phyloP scores from a whole-genome alignment of 2,329 filamentous ascomycete species.

The Trichoderma asperellum region DNA sequence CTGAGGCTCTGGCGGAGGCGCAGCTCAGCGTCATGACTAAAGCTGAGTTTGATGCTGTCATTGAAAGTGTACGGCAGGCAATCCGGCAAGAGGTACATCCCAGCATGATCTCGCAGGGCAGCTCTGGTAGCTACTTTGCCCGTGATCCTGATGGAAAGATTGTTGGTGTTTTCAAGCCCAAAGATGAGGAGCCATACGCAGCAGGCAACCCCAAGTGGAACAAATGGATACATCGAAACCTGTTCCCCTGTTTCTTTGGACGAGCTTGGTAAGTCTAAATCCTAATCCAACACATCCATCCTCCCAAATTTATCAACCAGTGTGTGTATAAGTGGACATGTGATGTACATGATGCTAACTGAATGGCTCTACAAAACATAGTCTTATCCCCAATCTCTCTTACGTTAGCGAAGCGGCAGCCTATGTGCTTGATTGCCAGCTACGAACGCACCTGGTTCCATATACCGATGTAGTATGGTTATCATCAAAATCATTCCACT shows the following conservation, averaged over 20 bases:
- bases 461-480: conserved; percentile 95
- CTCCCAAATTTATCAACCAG: too few species aligned
- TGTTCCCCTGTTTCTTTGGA: conserved; percentile 97
- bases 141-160: conserved; percentile 89
- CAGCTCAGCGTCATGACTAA: conserved; percentile 72
- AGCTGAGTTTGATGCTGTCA: conserved; percentile 81
- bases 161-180: conserved; percentile 97
- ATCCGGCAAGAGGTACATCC: conserved; percentile 92
- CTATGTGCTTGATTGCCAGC: conserved; percentile 88
- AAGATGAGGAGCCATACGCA: conserved; percentile 97
- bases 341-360: background rate
- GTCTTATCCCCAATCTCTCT: conserved; percentile 92
- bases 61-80: conserved; percentile 86
- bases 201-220: conserved; percentile 99
- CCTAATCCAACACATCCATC: background rate
- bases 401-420: conserved; percentile 98
- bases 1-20: conserved; percentile 69
- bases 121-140: conserved; percentile 97
- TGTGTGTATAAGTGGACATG: background rate
- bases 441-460: conserved; percentile 89
- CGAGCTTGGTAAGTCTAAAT: conserved; percentile 71
- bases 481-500: conserved; percentile 96
- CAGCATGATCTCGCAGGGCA: conserved; percentile 94
- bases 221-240: conserved; percentile 97
- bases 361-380: conserved; percentile 35